Conservation (phyloP, 2,329 filamentous ascomycete genomes). For the Aureobasidium subglaciale region DNA sequence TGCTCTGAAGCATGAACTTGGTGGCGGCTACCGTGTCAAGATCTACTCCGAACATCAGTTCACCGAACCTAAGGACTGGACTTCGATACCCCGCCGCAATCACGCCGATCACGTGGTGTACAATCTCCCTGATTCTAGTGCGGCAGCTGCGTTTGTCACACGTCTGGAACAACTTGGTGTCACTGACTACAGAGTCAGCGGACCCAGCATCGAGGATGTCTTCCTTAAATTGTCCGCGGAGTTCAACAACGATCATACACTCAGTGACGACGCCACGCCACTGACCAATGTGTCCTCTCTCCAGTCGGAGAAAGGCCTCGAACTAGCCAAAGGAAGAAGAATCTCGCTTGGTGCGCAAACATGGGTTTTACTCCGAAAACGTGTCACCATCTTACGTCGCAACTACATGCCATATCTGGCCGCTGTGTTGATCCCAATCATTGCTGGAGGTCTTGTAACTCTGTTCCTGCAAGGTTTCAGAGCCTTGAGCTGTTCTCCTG, state of each 20-base stretch:
- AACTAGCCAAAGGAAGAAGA: conserved; percentile 59
- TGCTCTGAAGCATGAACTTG: conserved; percentile 72
- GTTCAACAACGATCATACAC: conserved; percentile 41
- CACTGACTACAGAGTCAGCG: conserved; percentile 74
- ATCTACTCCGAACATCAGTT: conserved; percentile 52
- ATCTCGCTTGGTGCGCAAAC: conserved; percentile 66
- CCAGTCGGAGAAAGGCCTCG: conserved; percentile 24
- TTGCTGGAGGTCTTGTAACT: conserved; percentile 71
- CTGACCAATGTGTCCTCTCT: conserved; percentile 12
- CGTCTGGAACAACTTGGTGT: conserved; percentile 60
- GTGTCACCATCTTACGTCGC: conserved; percentile 66
- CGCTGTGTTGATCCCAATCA: conserved; percentile 69
- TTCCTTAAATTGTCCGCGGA: conserved; percentile 84
- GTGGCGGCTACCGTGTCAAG: conserved; percentile 78
- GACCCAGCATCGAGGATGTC: conserved; percentile 87
- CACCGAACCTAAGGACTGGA: conserved; percentile 29
- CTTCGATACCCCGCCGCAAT: conserved; percentile 33
- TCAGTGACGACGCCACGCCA: conserved; percentile 19
- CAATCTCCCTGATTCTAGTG: conserved; percentile 59
- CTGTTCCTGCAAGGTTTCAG: conserved; percentile 60
- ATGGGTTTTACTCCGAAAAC: conserved; percentile 68
- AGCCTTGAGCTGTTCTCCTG: conserved; percentile 42
- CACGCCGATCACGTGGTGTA: conserved; percentile 69
- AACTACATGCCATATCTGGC: conserved; percentile 71
- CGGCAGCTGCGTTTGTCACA: conserved; percentile 65